These are phyloP conservation scores for Neopestalotiopsis rosae DNA, from an alignment of 2,329 filamentous ascomycete genomes.

Conservation along the genomic window DNA sequence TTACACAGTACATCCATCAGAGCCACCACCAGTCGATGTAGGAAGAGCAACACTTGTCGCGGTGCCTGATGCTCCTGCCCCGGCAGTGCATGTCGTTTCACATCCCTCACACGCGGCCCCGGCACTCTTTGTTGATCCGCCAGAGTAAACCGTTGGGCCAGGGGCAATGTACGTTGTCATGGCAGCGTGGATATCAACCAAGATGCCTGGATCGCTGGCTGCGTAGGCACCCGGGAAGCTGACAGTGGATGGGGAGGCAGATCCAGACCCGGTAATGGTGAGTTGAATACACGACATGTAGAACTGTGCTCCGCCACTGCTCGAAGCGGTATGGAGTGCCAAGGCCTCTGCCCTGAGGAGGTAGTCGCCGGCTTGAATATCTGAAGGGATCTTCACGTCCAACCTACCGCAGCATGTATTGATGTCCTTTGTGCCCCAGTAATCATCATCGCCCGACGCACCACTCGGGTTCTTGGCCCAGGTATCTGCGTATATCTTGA, in stretches of 20 bases:
- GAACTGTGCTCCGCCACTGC: constrained; percentile 36
- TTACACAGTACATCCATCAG: constrained; percentile 7
- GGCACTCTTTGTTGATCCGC: constrained; percentile 46
- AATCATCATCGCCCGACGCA: constrained; percentile 47
- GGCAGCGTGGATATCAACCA: constrained; percentile 51
- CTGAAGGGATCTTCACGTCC: constrained; percentile 39
- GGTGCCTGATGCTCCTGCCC: constrained; percentile 10
- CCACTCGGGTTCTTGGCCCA: constrained; percentile 33
- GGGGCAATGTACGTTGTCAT: constrained; percentile 48
- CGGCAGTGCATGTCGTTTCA: constrained; percentile 16
- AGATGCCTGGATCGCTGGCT: constrained; percentile 49
- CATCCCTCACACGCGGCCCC: constrained; percentile 30
- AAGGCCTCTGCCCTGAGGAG: constrained; percentile 43
- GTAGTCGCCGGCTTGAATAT: constrained; percentile 45
- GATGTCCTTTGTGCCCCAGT: constrained; percentile 50
- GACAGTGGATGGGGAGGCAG: constrained; percentile 35
- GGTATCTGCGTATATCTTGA: constrained; percentile 58
- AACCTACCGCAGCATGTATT: constrained; percentile 44
- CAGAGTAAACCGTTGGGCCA: constrained; percentile 46
- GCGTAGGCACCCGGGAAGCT: constrained; percentile 46
- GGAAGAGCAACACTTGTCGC: constrained; percentile 5
- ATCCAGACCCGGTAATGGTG: constrained; percentile 35
- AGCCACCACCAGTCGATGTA: not conserved
- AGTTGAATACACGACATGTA: constrained; percentile 39
- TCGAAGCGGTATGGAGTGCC: constrained; percentile 38